These are phyloP conservation scores for Tetrapisispora phaffii DNA, from an alignment of 805 yeast genomes.

Conservation along the genomic window DNA sequence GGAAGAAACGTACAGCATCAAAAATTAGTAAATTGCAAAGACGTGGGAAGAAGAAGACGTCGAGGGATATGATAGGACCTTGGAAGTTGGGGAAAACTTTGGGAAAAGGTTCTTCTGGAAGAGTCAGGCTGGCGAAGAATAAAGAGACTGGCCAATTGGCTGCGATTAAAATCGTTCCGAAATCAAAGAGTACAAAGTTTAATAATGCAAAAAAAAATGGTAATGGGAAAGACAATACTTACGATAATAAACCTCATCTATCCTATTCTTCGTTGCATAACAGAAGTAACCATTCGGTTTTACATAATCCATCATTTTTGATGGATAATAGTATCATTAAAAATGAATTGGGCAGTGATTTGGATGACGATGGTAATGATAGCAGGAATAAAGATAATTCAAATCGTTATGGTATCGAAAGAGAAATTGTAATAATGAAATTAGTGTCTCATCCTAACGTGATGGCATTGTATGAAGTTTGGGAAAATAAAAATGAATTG, in stretches of 20 bases:
- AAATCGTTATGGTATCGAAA: conserved; percentile 84
- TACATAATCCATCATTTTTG: conserved; percentile 2
- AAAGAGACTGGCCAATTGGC: conserved; percentile 61
- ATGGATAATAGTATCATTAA: not conserved
- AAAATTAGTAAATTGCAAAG: not conserved
- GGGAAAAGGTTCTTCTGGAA: conserved; percentile 77
- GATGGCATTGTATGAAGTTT: conserved; percentile 87
- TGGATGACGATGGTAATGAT: conserved; percentile 9
- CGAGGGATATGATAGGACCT: conserved; percentile 54
- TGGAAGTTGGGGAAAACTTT: conserved; percentile 73
- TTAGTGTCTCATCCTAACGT: conserved; percentile 88
- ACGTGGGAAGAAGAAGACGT: conserved; percentile 13
- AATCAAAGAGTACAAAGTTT: conserved; percentile 33
- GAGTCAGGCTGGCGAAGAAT: conserved; percentile 68
- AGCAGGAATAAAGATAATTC: conserved; percentile 8
- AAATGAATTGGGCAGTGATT: not conserved
- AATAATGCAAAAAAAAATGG: conserved; percentile 19
- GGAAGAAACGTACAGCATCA: not conserved
- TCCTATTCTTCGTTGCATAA: conserved; percentile 7
- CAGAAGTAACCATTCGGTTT: conserved; percentile 4
- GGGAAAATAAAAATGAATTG: conserved; percentile 92
- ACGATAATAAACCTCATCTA: not conserved
- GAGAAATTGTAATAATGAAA: conserved; percentile 96
- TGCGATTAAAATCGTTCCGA: conserved; percentile 76
- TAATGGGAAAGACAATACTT: not conserved